Evolutionary conservation across 108 stramenopile species (phyloP).

Genomic region (Cyclostephanos tholiformis): DNA sequence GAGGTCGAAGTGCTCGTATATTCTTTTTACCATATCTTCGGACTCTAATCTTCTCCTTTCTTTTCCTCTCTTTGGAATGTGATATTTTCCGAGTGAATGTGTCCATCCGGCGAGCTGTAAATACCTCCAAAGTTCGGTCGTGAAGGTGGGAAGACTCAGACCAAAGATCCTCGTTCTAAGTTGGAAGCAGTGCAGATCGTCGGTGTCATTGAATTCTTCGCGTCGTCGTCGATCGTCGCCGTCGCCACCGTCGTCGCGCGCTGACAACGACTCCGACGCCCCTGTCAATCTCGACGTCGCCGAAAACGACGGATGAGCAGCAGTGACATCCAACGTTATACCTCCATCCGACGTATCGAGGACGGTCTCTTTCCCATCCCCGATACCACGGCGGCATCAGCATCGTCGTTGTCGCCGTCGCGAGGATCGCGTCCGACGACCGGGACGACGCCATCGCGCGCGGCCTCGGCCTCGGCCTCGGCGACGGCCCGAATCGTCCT

Average conservation of each 20-base stretch:
- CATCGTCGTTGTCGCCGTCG: background rate
- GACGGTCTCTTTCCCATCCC: background rate
- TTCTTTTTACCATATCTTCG: constrained; percentile 2
- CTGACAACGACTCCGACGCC: background rate
- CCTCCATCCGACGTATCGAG: background rate
- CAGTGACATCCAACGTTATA: background rate
- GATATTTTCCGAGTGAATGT: constrained; percentile 26
- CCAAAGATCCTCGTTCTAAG: constrained; percentile 41
- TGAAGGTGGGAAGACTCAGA: constrained; percentile 33
- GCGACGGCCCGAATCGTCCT: constrained; percentile 9
- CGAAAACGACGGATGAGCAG: background rate
- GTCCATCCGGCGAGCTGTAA: constrained; percentile 47
- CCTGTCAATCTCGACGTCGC: background rate
- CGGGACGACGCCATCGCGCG: background rate
- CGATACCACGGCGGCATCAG: background rate
- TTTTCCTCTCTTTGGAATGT: constrained; percentile 27
- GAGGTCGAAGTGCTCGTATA: constrained; percentile 11
- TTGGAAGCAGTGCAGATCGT: constrained; percentile 37
- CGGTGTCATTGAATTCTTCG: constrained; percentile 7
- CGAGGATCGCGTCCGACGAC: background rate
- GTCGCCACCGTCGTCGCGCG: background rate
- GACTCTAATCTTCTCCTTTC: background rate
- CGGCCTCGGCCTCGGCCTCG: background rate
- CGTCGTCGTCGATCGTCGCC: background rate
- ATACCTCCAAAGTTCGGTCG: constrained; percentile 40